Conservation (phyloP, 2,329 filamentous ascomycete species). For the Acrocalymma vagum region DNA sequence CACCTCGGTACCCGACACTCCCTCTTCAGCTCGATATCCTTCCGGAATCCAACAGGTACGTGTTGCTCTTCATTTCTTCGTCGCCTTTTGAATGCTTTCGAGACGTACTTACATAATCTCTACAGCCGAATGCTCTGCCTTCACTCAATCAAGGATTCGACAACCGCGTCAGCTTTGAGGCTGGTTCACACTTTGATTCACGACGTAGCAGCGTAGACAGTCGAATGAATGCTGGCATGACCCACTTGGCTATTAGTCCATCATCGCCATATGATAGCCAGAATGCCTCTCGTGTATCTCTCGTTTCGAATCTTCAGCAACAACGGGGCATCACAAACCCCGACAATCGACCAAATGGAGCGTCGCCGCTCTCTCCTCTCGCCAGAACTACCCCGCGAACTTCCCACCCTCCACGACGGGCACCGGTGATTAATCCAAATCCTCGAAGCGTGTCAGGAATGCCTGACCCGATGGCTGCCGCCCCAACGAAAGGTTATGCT, state of each 20-base stretch:
- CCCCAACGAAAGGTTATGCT: conserved; percentile 82
- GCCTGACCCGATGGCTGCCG: conserved; percentile 71
- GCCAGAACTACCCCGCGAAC: conserved; percentile 44
- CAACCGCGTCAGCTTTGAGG: conserved; percentile 59
- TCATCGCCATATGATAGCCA: conserved; percentile 78
- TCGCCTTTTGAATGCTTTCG: no score
- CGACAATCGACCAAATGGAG: conserved; percentile 52
- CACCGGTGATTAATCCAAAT: conserved; percentile 77
- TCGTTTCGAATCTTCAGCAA: conserved; percentile 74
- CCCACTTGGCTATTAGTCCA: conserved; percentile 72
- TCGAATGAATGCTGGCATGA: conserved; percentile 76
- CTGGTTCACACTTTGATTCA: conserved; percentile 61
- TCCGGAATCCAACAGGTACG: conserved; percentile 38
- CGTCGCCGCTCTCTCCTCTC: conserved; percentile 56
- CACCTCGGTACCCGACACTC: conserved; percentile 53
- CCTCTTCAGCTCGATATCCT: conserved; percentile 47
- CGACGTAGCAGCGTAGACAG: conserved; percentile 83
- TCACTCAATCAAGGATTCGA: conserved; percentile 66
- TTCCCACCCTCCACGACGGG: conserved; percentile 61
- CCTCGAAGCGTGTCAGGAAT: conserved; percentile 70
- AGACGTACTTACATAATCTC: conserved; percentile 21
- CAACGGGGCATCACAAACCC: conserved; percentile 57
- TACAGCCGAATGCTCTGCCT: conserved; percentile 57
- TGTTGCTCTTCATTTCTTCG: not conserved
- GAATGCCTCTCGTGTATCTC: conserved; percentile 78